Conservation (phyloP, 768 basidiomycete species). For the Galerina sulciceps region DNA sequence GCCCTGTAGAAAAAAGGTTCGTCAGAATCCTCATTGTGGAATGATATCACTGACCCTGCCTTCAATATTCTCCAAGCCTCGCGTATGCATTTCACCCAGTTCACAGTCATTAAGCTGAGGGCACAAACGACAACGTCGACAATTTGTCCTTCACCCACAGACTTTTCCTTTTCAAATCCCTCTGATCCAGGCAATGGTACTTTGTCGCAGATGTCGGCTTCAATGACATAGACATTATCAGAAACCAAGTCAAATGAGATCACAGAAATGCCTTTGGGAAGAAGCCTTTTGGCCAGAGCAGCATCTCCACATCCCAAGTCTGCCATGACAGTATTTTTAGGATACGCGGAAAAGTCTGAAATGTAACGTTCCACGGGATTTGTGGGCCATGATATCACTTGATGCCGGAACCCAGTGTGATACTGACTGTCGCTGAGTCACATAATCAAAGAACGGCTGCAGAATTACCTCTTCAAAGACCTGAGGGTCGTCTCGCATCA, state of each 20-base stretch:
- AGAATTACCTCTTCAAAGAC: constrained; percentile 79
- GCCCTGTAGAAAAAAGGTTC: constrained; percentile 60
- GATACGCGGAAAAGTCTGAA: constrained; percentile 62
- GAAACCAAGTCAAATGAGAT: constrained; percentile 84
- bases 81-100: constrained; percentile 90
- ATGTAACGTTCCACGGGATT: constrained; percentile 91
- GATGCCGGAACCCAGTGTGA: constrained; percentile 88
- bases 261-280: constrained; percentile 69
- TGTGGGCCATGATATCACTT: constrained; percentile 92
- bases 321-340: constrained; percentile 74
- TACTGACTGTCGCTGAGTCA: constrained; percentile 56
- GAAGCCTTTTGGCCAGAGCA: constrained; percentile 74
- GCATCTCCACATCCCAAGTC: constrained; percentile 98
- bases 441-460: neutral
- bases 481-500: constrained; percentile 85
- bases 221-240: constrained; percentile 75
- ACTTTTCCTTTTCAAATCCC: constrained; percentile 38
- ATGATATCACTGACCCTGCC: constrained; percentile 62
- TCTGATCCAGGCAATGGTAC: constrained; percentile 89
- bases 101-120: constrained; percentile 94
- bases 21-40: neutral
- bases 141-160: constrained; percentile 67
- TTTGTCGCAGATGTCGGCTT: constrained; percentile 84
- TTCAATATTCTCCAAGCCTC: constrained; percentile 91
- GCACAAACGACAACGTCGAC: constrained; percentile 94